Evolutionary conservation across 352 stramenopile species (phyloP).

Genomic region (Phytophthora palmivora): DNA sequence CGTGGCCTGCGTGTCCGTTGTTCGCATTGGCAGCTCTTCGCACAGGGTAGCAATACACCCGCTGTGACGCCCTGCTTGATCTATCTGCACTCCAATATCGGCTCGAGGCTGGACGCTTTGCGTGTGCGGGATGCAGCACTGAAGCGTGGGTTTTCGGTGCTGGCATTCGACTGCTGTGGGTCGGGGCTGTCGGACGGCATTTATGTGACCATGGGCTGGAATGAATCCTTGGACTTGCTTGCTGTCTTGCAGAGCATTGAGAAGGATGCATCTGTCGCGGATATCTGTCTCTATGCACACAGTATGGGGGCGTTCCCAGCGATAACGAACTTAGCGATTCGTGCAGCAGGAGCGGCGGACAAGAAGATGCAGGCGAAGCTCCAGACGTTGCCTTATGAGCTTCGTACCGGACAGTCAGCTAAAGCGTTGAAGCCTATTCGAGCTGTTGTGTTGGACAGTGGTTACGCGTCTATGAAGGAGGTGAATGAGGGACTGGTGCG

Average conservation of each 20-base stretch:
- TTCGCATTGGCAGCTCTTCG: constrained; percentile 81
- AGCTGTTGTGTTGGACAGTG: constrained; percentile 77
- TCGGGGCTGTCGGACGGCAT: constrained; percentile 81
- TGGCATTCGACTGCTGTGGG: constrained; percentile 86
- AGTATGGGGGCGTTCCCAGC: constrained; percentile 85
- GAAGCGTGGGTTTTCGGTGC: constrained; percentile 74
- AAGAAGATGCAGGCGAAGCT: constrained; percentile 62
- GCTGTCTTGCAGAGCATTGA: constrained; percentile 73
- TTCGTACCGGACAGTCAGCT: constrained; percentile 52
- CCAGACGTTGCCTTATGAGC: constrained; percentile 59
- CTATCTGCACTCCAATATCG: constrained; percentile 88
- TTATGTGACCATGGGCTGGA: constrained; percentile 90
- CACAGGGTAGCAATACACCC: constrained; percentile 17
- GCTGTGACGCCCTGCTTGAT: constrained; percentile 61
- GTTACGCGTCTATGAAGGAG: constrained; percentile 74
- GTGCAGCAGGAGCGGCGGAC: constrained; percentile 49
- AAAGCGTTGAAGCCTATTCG: constrained; percentile 69
- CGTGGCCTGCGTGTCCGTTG: constrained; percentile 69
- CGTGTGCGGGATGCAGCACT: constrained; percentile 72
- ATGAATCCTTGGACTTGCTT: constrained; percentile 78
- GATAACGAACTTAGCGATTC: constrained; percentile 79
- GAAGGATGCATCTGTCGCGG: constrained; percentile 49
- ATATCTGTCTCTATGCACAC: constrained; percentile 81
- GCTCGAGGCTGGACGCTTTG: constrained; percentile 72
- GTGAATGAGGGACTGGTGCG: constrained; percentile 71